Conservation (phyloP, 805 yeast species). For the Yamadazyma laniorum region DNA sequence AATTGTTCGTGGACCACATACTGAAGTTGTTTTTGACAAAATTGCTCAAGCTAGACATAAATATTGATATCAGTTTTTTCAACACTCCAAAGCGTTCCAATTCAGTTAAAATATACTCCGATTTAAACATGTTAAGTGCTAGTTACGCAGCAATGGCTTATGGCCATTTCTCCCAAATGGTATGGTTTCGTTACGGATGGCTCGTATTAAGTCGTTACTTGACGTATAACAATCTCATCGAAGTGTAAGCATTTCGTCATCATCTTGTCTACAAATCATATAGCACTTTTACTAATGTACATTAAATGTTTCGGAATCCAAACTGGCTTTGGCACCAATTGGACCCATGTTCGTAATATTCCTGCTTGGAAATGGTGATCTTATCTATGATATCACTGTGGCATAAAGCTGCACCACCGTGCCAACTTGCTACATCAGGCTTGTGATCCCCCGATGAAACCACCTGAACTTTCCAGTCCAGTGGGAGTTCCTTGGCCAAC, state of each 20-base stretch:
- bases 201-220: slow-evolving; percentile 71
- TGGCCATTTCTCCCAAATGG: slow-evolving; percentile 88
- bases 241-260: slow-evolving; percentile 12
- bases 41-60: slow-evolving; percentile 32
- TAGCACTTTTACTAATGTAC: slow-evolving; percentile 1
- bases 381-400: slow-evolving; percentile 44
- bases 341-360: slow-evolving; percentile 83
- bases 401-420: slow-evolving; percentile 33
- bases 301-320: slow-evolving; percentile 35
- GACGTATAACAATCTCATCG: slow-evolving; percentile 65
- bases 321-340: slow-evolving; percentile 53
- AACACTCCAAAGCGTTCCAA: slow-evolving; percentile 17
- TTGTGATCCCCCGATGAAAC: slow-evolving; percentile 8
- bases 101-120: slow-evolving; percentile 40
- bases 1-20: slow-evolving; percentile 38
- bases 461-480: slow-evolving; percentile 63
- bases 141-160: slow-evolving; percentile 70
- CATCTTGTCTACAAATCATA: too few relatives aligned
- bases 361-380: slow-evolving; percentile 68
- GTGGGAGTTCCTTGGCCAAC: slow-evolving; percentile 65
- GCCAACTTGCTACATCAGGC: slow-evolving; percentile 33
- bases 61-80: slow-evolving; percentile 33
- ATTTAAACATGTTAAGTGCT: slow-evolving; percentile 38
- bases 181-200: slow-evolving; percentile 95
- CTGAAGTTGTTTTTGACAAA: slow-evolving; percentile 30